These are phyloP conservation scores for Actinomortierella wolfii DNA, from an alignment of 371 early-diverging fungal genomes.

Conservation along the genomic window DNA sequence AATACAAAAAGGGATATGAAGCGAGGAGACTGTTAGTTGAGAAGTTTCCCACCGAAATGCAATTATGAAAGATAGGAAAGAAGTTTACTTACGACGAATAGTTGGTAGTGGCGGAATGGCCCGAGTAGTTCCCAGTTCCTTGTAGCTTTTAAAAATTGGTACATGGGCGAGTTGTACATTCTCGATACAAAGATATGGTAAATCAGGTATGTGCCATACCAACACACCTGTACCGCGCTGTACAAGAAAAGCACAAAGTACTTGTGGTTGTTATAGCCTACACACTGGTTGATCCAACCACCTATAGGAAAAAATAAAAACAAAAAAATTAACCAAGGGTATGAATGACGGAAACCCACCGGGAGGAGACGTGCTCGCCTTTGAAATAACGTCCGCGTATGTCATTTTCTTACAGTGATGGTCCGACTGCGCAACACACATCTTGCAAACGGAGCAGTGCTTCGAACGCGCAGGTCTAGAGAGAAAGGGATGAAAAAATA, in stretches of 20 bases:
- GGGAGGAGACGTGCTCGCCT: neutral
- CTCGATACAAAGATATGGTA: conserved; percentile 55
- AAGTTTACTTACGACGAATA: conserved; percentile 46
- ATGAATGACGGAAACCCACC: neutral
- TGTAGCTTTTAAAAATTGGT: conserved; percentile 51
- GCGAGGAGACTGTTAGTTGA: neutral
- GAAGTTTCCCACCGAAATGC: neutral
- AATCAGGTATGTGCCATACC: conserved; percentile 69
- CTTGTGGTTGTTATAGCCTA: conserved; percentile 74
- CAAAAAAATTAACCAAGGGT: neutral
- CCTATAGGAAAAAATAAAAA: conserved; percentile 20
- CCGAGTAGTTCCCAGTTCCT: conserved; percentile 55
- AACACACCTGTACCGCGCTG: conserved; percentile 60
- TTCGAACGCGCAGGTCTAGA: conserved; percentile 76
- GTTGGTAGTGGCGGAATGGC: conserved; percentile 44
- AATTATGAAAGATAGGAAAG: conserved; percentile 39
- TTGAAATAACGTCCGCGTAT: too few species aligned
- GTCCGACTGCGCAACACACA: conserved; percentile 71
- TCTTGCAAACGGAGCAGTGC: conserved; percentile 76
- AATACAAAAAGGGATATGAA: neutral
- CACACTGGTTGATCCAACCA: conserved; percentile 79
- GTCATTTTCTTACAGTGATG: conserved; percentile 63
- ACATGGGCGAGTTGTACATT: conserved; percentile 35
- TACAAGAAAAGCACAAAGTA: conserved; percentile 73
- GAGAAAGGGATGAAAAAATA: neutral